These are phyloP conservation scores for Podospora conica DNA, from an alignment of 495 filamentous ascomycete genomes.

Conservation along the genomic window DNA sequence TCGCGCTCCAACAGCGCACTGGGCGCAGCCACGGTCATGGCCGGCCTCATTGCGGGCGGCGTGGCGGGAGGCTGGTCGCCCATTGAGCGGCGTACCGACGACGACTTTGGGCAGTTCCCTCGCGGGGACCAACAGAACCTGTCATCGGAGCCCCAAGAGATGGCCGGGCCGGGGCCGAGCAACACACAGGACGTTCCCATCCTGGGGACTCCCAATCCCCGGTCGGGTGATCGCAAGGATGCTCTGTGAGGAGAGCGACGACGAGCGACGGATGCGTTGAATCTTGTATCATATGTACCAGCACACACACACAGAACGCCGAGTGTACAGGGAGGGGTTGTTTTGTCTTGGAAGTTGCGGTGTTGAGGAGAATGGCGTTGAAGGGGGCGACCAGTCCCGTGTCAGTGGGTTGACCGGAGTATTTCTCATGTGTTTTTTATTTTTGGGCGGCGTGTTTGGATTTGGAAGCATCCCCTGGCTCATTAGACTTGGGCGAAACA, in stretches of 20 bases:
- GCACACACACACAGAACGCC: not conserved
- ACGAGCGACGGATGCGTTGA: not conserved
- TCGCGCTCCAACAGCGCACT: slow-evolving; percentile 85
- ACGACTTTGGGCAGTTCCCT: slow-evolving; percentile 24
- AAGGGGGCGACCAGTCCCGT: not conserved
- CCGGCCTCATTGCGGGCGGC: slow-evolving; percentile 80
- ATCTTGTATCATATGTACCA: not conserved
- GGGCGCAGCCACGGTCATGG: slow-evolving; percentile 78
- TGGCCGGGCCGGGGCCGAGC: slow-evolving; percentile 19
- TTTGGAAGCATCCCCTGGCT: not conserved
- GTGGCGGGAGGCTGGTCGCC: slow-evolving; percentile 84
- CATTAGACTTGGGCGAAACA: not conserved
- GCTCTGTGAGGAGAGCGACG: not conserved
- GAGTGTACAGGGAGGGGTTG: not conserved
- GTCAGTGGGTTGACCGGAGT: not conserved
- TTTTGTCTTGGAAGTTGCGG: not conserved
- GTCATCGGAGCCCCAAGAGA: slow-evolving; percentile 37
- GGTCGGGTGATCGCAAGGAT: slow-evolving; percentile 28
- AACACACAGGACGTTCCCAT: slow-evolving; percentile 33
- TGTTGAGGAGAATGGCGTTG: not conserved
- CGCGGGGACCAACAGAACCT: slow-evolving; percentile 18
- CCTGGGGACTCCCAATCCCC: slow-evolving; percentile 37
- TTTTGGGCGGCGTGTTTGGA: not conserved
- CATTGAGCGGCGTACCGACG: slow-evolving; percentile 49
- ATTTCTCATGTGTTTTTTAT: not conserved